Conservation (phyloP, 2,329 filamentous ascomycete genomes). For the Volutella citrinella region DNA sequence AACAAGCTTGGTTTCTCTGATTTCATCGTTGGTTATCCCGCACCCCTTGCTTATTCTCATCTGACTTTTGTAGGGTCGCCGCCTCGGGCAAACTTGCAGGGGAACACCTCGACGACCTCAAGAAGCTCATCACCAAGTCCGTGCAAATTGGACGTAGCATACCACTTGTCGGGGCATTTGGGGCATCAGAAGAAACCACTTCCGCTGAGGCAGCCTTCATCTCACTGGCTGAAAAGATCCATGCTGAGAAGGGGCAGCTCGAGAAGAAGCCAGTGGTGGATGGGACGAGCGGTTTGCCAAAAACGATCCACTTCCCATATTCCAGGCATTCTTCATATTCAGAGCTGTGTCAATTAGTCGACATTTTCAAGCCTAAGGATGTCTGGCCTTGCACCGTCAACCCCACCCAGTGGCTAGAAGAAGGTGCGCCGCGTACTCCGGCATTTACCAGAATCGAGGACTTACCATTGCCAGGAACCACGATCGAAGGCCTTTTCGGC, state of each 20-base stretch:
- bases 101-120: constrained; percentile 9
- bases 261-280: no score
- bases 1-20: constrained; percentile 50
- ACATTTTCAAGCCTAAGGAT: constrained; percentile 68
- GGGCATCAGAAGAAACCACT: constrained; percentile 12
- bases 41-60: neutral
- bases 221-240: constrained; percentile 13
- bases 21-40: constrained; percentile 31
- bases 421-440: constrained; percentile 31
- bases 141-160: constrained; percentile 22
- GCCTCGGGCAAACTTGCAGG: constrained; percentile 7
- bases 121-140: constrained; percentile 13
- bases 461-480: constrained; percentile 39
- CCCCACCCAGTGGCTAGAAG: constrained; percentile 55
- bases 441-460: no score
- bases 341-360: constrained; percentile 71
- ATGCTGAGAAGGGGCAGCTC: no score
- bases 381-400: constrained; percentile 81
- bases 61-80: no score
- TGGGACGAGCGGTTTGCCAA: constrained; percentile 31
- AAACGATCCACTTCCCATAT: constrained; percentile 68
- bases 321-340: constrained; percentile 85
- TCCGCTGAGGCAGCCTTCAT: constrained; percentile 11
- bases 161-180: constrained; percentile 21
- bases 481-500: constrained; percentile 70